These are phyloP conservation scores for Coniochaeta sp. DNA, from an alignment of 2,329 filamentous ascomycete species.

Conservation along the genomic window DNA sequence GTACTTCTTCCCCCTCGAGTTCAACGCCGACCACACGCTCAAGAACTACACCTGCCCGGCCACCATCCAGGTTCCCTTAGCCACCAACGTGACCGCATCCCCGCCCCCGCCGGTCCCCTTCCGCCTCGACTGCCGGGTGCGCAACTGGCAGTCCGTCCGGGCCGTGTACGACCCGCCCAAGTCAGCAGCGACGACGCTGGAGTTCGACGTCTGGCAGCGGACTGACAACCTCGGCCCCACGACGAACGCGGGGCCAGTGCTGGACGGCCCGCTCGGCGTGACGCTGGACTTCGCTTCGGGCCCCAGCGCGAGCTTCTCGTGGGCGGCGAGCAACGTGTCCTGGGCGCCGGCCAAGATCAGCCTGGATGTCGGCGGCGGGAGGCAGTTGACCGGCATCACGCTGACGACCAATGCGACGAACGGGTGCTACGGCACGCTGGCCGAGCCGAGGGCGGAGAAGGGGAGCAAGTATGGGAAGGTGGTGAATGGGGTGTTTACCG, in stretches of 20 bases:
- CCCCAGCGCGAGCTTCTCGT: background rate
- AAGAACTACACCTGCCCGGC: constrained; percentile 4
- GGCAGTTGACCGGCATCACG: background rate
- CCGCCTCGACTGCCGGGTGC: background rate
- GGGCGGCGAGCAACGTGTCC: background rate
- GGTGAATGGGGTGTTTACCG: background rate
- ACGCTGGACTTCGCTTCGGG: background rate
- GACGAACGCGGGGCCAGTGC: background rate
- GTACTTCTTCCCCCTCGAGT: constrained; percentile 6
- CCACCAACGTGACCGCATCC: background rate
- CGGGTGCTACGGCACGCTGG: background rate
- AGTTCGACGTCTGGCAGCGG: background rate
- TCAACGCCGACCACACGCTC: constrained; percentile 5
- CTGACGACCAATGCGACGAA: background rate
- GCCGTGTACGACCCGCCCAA: background rate
- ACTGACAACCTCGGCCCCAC: background rate
- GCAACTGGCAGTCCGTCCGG: background rate
- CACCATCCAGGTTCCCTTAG: background rate
- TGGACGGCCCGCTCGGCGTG: background rate
- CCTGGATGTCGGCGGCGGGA: background rate
- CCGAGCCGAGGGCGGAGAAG: background rate
- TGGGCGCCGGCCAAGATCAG: background rate
- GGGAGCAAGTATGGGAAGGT: background rate
- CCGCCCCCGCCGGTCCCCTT: background rate
- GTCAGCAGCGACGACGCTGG: background rate